phyloP scores from a whole-genome alignment of 805 yeast species.

The Sugiyamaella chiloensis region DNA sequence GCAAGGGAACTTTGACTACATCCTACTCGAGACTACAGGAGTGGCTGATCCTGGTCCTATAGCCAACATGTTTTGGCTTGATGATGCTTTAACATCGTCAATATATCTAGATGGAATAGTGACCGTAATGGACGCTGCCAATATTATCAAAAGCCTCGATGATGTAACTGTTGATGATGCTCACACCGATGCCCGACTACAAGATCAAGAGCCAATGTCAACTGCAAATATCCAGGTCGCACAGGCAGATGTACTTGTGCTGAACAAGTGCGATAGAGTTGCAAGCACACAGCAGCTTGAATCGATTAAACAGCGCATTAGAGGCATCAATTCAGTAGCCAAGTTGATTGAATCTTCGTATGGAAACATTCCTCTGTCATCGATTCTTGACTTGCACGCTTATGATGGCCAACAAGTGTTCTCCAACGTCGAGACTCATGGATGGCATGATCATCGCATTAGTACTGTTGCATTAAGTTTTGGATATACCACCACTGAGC shows the following conservation, averaged over 20 bases:
- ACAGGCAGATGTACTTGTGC: constrained; percentile 74
- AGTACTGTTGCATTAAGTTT: constrained; percentile 53
- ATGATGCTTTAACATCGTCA: constrained; percentile 77
- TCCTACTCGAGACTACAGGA: constrained; percentile 92
- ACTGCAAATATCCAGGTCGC: constrained; percentile 91
- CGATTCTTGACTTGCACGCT: constrained; percentile 75
- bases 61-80: constrained; percentile 97
- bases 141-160: constrained; percentile 61
- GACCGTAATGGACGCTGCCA: constrained; percentile 70
- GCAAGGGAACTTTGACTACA: constrained; percentile 77
- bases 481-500: constrained; percentile 37
- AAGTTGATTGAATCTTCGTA: constrained; percentile 63
- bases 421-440: constrained; percentile 18
- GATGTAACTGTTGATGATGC: constrained; percentile 43
- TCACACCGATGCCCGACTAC: constrained; percentile 13
- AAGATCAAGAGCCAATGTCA: constrained; percentile 45
- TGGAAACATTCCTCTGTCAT: constrained; percentile 68
- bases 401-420: constrained; percentile 46
- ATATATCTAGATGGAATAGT: constrained; percentile 90
- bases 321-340: constrained; percentile 62
- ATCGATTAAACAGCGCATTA: constrained; percentile 40
- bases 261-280: constrained; percentile 73
- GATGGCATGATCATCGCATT: constrained; percentile 37
- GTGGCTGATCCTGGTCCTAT: constrained; percentile 98
- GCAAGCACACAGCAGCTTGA: constrained; percentile 27